Evolutionary conservation across 2,329 filamentous ascomycete genomes (phyloP).

Genomic region (Colletotrichum lupini): DNA sequence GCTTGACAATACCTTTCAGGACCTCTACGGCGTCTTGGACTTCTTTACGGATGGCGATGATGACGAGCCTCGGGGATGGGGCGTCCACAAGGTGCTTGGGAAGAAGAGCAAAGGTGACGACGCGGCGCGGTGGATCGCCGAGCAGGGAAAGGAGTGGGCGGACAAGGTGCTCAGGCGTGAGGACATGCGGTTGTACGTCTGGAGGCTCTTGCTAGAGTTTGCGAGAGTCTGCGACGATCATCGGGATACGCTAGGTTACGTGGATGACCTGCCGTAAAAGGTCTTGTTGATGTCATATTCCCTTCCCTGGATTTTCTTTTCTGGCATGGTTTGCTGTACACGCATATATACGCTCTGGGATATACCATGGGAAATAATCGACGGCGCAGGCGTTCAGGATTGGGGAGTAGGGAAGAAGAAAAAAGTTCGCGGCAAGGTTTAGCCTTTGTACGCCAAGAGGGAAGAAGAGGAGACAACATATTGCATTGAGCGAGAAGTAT

Average conservation of each 20-base stretch:
- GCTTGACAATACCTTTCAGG: slow-evolving; percentile 74
- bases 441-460: background rate
- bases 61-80: slow-evolving; percentile 26
- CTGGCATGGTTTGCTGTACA: background rate
- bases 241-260: slow-evolving; percentile 54
- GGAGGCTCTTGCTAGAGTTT: slow-evolving; percentile 69
- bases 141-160: slow-evolving; percentile 69
- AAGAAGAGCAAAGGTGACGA: slow-evolving; percentile 55
- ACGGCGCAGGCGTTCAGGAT: background rate
- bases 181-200: slow-evolving; percentile 75
- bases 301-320: background rate
- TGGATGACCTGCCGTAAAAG: slow-evolving; percentile 51
- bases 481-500: background rate
- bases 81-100: slow-evolving; percentile 26
- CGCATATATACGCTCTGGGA: background rate
- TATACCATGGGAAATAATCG: background rate
- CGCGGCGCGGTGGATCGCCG: slow-evolving; percentile 69
- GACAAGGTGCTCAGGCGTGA: slow-evolving; percentile 70
- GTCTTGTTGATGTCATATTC: background rate
- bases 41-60: slow-evolving; percentile 68
- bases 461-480: no score
- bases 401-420: background rate
- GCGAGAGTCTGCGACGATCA: slow-evolving; percentile 61
- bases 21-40: slow-evolving; percentile 73
- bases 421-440: background rate